Evolutionary conservation across 306 rosid species (phyloP).

Genomic region (Gastrolobium villosum): DNA sequence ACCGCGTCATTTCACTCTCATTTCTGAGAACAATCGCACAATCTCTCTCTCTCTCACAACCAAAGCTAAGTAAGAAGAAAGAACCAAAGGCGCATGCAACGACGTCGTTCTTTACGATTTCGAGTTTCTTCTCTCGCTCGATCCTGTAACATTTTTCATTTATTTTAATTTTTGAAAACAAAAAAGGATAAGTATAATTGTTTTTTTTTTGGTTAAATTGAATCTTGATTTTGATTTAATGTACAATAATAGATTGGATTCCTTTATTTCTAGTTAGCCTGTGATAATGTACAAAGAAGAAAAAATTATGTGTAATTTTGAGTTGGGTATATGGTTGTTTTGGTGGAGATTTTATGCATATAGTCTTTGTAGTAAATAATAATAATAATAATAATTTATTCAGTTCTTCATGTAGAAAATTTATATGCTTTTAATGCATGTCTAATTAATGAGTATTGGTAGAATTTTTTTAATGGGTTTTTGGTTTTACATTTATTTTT

Average conservation of each 20-base stretch:
- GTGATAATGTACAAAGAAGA: background rate
- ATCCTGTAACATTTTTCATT: conserved; percentile 30
- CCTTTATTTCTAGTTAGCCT: background rate
- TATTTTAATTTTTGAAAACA: background rate
- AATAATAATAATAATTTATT: background rate
- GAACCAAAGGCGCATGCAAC: conserved; percentile 4
- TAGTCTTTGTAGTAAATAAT: conserved; percentile 11
- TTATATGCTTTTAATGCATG: conserved; percentile 24
- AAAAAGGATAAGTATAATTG: background rate
- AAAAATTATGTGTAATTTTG: background rate
- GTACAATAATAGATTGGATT: background rate
- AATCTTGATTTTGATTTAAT: conserved; percentile 27
- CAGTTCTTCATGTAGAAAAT: conserved; percentile 2
- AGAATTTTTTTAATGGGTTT: background rate
- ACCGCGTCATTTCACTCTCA: conserved; percentile 27
- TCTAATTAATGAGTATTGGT: conserved; percentile 7
- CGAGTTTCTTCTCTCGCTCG: conserved; percentile 20
- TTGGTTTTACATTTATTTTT: conserved; percentile 15
- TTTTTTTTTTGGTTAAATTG: background rate
- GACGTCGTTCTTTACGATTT: conserved; percentile 20
- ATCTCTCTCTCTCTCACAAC: background rate
- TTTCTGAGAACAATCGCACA: conserved; percentile 39
- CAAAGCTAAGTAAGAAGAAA: background rate
- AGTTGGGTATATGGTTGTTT: conserved; percentile 8
- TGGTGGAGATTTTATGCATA: conserved; percentile 7